Evolutionary conservation across 192 early-diverging fungal species (phyloP).

Genomic region (Rhizoclosmatium globosum): DNA sequence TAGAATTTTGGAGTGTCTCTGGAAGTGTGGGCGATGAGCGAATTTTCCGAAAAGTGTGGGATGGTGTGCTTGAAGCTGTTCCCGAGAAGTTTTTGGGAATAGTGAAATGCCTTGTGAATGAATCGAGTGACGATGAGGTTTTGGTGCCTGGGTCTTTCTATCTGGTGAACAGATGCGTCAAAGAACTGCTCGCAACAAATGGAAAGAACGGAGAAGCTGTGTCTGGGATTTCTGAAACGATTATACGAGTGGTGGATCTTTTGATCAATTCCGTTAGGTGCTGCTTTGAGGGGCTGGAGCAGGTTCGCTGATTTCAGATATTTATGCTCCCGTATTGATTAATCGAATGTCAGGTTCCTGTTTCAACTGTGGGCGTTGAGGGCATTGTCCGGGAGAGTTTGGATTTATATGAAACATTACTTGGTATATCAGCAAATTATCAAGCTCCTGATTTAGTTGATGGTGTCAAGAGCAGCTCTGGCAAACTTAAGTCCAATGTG

Average conservation of each 20-base stretch:
- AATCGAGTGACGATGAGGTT: background rate
- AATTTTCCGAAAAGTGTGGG: background rate
- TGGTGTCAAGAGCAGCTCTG: background rate
- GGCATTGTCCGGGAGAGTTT: background rate
- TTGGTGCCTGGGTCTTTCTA: background rate
- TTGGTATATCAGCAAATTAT: background rate
- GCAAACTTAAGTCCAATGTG: constrained; percentile 1
- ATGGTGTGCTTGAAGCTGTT: background rate
- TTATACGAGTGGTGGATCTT: background rate
- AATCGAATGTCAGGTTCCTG: background rate
- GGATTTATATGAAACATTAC: constrained; percentile 10
- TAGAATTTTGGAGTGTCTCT: background rate
- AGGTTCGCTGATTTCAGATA: background rate
- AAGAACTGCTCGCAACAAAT: background rate
- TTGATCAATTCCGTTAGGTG: constrained; percentile 20
- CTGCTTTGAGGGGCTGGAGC: constrained; percentile 8
- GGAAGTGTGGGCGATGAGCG: constrained; percentile 12
- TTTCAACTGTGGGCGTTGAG: background rate
- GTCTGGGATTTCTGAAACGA: background rate
- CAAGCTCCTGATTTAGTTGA: background rate
- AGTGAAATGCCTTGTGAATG: background rate
- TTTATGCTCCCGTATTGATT: too few relatives aligned
- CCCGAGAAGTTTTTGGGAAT: background rate
- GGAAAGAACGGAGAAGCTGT: background rate
- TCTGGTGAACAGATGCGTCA: constrained; percentile 14